Evolutionary conservation across 371 early-diverging fungal species (phyloP).

Genomic region (Apophysomyces sp.): DNA sequence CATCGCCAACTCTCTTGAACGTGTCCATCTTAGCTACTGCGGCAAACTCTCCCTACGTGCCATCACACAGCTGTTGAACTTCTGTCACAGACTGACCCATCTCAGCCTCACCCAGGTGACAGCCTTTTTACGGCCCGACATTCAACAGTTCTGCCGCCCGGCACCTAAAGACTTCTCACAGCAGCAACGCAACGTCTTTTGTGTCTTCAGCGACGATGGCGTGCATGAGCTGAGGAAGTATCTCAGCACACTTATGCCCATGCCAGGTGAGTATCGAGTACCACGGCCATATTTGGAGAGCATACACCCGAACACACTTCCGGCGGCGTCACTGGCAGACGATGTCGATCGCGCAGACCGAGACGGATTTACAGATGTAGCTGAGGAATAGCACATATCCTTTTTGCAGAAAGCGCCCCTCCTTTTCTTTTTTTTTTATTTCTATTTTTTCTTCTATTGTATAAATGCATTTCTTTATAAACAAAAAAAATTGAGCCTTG

Average conservation of each 20-base stretch:
- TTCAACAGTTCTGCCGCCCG: constrained; percentile 57
- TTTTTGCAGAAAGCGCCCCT: no score
- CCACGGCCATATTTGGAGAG: no score
- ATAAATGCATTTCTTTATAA: constrained; percentile 1
- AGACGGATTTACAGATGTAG: background rate
- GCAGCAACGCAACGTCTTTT: constrained; percentile 58
- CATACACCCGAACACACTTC: no score
- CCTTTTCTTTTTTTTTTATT: background rate
- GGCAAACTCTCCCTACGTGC: constrained; percentile 47
- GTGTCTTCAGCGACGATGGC: constrained; percentile 65
- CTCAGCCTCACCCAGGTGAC: constrained; percentile 61
- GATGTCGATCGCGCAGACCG: constrained; percentile 3
- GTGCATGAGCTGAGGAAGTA: constrained; percentile 49
- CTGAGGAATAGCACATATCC: no score
- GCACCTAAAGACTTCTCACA: constrained; percentile 58
- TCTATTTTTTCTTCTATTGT: background rate
- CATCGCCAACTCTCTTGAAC: constrained; percentile 55
- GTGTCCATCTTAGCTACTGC: constrained; percentile 66
- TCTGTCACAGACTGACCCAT: constrained; percentile 58
- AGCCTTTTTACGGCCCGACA: constrained; percentile 54
- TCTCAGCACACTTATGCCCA: constrained; percentile 27
- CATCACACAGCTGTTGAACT: constrained; percentile 52
- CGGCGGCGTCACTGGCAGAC: background rate
- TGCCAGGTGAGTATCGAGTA: constrained; percentile 3
- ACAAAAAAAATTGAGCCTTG: background rate